phyloP scores from a whole-genome alignment of 2,329 filamentous ascomycete genomes.

The Botryotinia convoluta region DNA sequence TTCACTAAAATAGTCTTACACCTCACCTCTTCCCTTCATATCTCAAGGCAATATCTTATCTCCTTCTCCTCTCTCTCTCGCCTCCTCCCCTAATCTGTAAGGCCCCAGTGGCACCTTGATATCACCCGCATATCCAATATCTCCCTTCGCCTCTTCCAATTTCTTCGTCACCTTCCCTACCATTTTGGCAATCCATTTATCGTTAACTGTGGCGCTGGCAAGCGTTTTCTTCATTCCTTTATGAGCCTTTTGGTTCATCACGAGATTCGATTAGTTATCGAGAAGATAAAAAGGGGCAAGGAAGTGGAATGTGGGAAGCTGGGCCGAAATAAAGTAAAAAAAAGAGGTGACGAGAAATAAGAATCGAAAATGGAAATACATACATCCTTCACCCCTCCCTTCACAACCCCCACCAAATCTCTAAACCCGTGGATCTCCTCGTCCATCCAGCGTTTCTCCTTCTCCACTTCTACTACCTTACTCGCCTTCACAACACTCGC shows the following conservation, averaged over 20 bases:
- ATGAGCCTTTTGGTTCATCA: background rate
- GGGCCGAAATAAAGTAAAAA: too few species aligned
- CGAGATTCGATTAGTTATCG: background rate
- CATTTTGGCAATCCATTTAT: slow-evolving; percentile 53
- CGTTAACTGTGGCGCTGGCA: slow-evolving; percentile 48
- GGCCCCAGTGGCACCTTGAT: slow-evolving; percentile 41
- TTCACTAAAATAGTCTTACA: background rate
- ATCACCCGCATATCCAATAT: slow-evolving; percentile 49
- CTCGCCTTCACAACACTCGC: slow-evolving; percentile 55
- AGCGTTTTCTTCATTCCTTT: slow-evolving; percentile 39
- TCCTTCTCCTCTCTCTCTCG: slow-evolving; percentile 23
- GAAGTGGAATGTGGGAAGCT: background rate
- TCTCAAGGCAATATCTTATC: slow-evolving; percentile 31
- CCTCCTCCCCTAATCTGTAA: slow-evolving; percentile 27
- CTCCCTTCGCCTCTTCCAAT: slow-evolving; percentile 48
- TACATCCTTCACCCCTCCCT: slow-evolving; percentile 44
- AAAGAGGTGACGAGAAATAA: background rate
- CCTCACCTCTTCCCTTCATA: background rate
- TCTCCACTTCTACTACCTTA: slow-evolving; percentile 55
- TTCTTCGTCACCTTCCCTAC: slow-evolving; percentile 51
- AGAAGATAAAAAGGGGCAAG: background rate
- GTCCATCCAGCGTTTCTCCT: slow-evolving; percentile 38
- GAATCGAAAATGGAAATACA: background rate
- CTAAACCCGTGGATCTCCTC: slow-evolving; percentile 34
- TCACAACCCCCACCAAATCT: slow-evolving; percentile 37